Evolutionary conservation across 805 yeast species (phyloP), one percentile per base, ranked within the genome.

Genomic region (Candida gorgasii): DNA sequence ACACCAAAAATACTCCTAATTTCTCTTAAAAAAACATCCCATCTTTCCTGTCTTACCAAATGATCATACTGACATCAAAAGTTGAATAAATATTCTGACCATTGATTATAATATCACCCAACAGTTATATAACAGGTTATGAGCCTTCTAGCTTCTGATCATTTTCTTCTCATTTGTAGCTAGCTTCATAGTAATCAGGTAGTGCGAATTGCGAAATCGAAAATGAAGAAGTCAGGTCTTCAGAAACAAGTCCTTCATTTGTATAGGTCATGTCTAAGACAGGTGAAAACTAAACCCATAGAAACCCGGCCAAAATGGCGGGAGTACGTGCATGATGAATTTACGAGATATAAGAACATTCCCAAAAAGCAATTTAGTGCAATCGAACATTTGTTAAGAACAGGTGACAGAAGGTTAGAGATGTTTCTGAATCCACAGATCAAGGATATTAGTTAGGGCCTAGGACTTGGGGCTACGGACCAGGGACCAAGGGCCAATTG

Each of bases 291-390:
- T 16, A 80, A 80, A 52, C 82, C 83, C 0, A 49, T 24, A 3
- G 72, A 69, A n/a, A 75, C 67, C 39, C 76, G 70, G 31, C 52
- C 42, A 2, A 70, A 68, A 44, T 70, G 76, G 76, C 55, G 58
- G 16, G 24, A 14, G 2, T 85, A 70, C 54, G 62, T 79, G 3
- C 74, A 82, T 39, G 51, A 51, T n/a, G 92, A 88, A 57, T 92
- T 90, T 59, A 65, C 56, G 12, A 79, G 80, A 51, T 70, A 81
- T 58, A 65, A 70, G 38, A 52, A 59, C 22, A 63, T 90, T 8
- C 79, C 85, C 27, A 82, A 85, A 59, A 84, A 86, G 52, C 95
- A 88, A 50, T 90, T 90, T 59, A 73, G 84, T 33, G 85, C 96
- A 1, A 80, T 90, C 33, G 98, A 90, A 59, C 89, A 90, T 62